A percentile compares a stretch with the other conserved stretches of the same genome.
Evolutionary conservation across 192 early-diverging fungal species (phyloP).

Genomic region (Spinellus fusiger): DNA sequence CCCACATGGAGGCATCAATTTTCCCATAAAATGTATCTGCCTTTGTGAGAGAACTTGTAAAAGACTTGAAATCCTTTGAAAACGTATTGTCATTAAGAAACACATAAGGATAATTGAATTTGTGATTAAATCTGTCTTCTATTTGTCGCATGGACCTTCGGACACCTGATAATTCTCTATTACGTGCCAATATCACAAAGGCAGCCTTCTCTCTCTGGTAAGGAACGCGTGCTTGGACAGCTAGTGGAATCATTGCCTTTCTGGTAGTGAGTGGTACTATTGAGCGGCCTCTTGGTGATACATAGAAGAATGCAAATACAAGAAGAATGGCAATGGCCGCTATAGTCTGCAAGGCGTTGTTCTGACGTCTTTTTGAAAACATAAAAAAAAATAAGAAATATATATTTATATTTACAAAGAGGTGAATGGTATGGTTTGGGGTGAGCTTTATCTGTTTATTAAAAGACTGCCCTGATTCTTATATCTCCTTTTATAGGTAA

Average conservation of each 20-base stretch:
- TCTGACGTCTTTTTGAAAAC: too few species aligned
- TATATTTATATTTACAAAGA: too few species aligned
- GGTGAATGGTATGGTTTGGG: too few species aligned
- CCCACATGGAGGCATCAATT: constrained; percentile 56
- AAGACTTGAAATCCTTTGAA: constrained; percentile 56
- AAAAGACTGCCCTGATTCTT: too few species aligned
- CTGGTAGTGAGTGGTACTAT: too few species aligned
- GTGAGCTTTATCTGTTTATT: too few species aligned
- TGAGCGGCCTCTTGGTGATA: background rate
- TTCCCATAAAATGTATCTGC: constrained; percentile 54
- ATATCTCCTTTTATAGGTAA: too few species aligned
- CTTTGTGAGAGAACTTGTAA: constrained; percentile 42
- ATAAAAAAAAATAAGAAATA: too few species aligned
- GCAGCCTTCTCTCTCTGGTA: constrained; percentile 41
- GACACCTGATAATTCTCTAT: constrained; percentile 58
- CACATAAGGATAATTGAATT: constrained; percentile 64
- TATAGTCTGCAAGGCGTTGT: too few species aligned
- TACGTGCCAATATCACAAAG: constrained; percentile 74
- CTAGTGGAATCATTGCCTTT: too few species aligned
- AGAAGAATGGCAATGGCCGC: background rate
- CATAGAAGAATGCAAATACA: background rate
- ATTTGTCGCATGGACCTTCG: constrained; percentile 57
- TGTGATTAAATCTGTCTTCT: constrained; percentile 66
- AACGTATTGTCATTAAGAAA: constrained; percentile 66
- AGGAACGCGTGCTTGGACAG: too few species aligned